A percentile compares a stretch with the other conserved stretches of the same genome.
Evolutionary conservation across 768 basidiomycete species (phyloP).

Genomic region (Naematelia aurantialba): DNA sequence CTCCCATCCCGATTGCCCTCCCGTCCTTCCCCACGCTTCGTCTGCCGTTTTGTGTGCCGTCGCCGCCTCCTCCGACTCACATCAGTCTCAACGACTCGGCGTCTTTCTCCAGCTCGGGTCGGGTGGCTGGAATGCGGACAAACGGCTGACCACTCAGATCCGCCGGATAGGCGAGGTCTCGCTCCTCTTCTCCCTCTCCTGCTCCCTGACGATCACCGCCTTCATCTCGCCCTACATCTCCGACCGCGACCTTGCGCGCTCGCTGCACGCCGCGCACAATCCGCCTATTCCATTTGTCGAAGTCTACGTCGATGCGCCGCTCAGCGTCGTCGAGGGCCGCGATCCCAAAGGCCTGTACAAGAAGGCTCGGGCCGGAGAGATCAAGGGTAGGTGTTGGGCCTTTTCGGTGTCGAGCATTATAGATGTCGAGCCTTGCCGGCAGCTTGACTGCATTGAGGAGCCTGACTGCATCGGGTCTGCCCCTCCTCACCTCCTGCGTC

Average conservation of each 20-base stretch:
- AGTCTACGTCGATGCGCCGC: constrained; percentile 89
- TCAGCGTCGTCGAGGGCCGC: constrained; percentile 78
- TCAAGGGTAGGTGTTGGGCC: constrained; percentile 65
- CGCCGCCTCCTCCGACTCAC: too few relatives aligned
- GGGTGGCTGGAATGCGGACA: too few relatives aligned
- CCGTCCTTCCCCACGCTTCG: too few relatives aligned
- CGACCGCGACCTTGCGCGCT: constrained; percentile 76
- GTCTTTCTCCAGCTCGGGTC: too few relatives aligned
- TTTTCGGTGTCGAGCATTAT: too few relatives aligned
- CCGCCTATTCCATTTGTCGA: constrained; percentile 74
- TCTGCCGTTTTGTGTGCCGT: too few relatives aligned
- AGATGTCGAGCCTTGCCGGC: too few relatives aligned
- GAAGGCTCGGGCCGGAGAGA: constrained; percentile 90
- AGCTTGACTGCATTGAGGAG: too few relatives aligned
- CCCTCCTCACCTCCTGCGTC: too few relatives aligned
- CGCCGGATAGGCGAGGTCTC: constrained; percentile 96
- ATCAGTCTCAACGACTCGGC: too few relatives aligned
- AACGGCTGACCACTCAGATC: constrained; percentile 60
- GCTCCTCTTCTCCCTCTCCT: constrained; percentile 85
- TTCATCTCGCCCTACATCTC: constrained; percentile 97
- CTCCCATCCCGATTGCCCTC: too few relatives aligned
- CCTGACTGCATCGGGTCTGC: too few relatives aligned
- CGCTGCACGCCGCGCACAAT: constrained; percentile 68
- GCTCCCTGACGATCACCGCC: constrained; percentile 80
- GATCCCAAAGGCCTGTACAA: constrained; percentile 98